Percentiles rank a stretch among this genome's conserved stretches.
Conservation (phyloP, 176 grass and related monocot genomes). For the Carex kokanica region DNA sequence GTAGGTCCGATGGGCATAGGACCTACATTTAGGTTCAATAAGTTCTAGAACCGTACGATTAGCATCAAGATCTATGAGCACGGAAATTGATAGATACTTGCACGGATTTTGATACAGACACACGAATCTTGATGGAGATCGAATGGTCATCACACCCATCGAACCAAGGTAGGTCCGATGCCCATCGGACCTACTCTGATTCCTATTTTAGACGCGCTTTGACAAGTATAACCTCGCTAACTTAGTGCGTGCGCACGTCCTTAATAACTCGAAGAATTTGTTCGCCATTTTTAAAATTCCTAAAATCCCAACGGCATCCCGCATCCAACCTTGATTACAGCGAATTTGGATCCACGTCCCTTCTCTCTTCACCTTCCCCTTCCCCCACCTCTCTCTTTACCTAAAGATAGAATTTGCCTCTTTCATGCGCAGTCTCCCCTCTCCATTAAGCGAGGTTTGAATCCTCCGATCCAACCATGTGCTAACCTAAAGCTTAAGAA, state of each 20-base stretch:
- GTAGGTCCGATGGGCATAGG: too few relatives aligned
- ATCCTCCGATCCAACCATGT: neutral
- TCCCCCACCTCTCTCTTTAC: neutral
- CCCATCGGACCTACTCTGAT: too few relatives aligned
- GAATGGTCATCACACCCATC: too few relatives aligned
- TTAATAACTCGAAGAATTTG: neutral
- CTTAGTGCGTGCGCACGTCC: slow-evolving; percentile 1
- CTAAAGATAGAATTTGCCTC: slow-evolving; percentile 20
- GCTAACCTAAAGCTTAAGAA: neutral
- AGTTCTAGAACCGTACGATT: too few relatives aligned
- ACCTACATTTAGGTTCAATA: too few relatives aligned
- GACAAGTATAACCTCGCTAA: neutral
- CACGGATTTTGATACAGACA: too few relatives aligned
- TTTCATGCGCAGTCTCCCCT: neutral
- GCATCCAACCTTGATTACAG: neutral
- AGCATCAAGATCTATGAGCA: too few relatives aligned
- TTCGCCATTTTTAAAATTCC: slow-evolving; percentile 5
- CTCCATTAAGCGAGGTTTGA: neutral
- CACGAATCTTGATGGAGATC: too few relatives aligned
- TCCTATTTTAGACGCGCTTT: neutral
- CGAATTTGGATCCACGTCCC: slow-evolving; percentile 17
- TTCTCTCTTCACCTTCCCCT: neutral
- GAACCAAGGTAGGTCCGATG: too few relatives aligned
- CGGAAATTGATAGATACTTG: too few relatives aligned
- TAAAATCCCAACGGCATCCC: neutral